Evolutionary conservation across 2,329 filamentous ascomycete genomes (phyloP), one percentile per base, ranked within the genome.

Genomic region (Exophiala phaeomuriformis): DNA sequence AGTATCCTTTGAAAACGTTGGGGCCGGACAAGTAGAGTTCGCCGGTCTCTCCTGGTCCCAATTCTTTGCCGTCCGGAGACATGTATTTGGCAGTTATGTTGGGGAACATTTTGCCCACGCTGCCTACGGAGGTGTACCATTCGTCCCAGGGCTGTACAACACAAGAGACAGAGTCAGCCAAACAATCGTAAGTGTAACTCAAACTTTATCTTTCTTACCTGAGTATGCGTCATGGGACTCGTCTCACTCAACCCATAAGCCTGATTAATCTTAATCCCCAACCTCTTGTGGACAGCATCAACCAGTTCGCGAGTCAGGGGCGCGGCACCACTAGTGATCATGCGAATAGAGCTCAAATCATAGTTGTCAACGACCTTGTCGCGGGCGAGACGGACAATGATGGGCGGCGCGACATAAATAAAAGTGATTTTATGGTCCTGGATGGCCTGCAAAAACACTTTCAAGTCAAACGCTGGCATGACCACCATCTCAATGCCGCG

Each of bases 201-300:
- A 19, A 19, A 19, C 19, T 19, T 19, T 19, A 19, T 19, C 19
- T 19, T 19, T 19, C 0, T 53, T 52, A 61, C 59, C 49, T 61
- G 88, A 5, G 81, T 81, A 61, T 89, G 85, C 0, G 88, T 87
- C 1, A 83, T 85, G 0, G 90, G 90, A 33, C 84, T 85, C 8
- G 89, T 94, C 72, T 97, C 91, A 4, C 84, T 89, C 6, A 97
- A 77, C 0, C 91, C 91, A 66, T 95, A 97, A 19, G 88, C 90
- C 71, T 97, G 91, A 74, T 95, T 95, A 57, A 95, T 82, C 3
- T 85, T 85, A 28, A 94, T 77, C 47, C 82, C 82, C 55, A 93
- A 80, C 6, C 90, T 81, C 27, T 79, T 70, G 75, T 88, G 87
- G 2, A 93, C 80, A 4, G 82, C 79, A 50, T 89, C 81, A 1